Percentiles rank a stretch among this genome's conserved stretches.
Evolutionary conservation across 1,139 yeast species (phyloP).

Genomic region (Protomyces gravidus): DNA sequence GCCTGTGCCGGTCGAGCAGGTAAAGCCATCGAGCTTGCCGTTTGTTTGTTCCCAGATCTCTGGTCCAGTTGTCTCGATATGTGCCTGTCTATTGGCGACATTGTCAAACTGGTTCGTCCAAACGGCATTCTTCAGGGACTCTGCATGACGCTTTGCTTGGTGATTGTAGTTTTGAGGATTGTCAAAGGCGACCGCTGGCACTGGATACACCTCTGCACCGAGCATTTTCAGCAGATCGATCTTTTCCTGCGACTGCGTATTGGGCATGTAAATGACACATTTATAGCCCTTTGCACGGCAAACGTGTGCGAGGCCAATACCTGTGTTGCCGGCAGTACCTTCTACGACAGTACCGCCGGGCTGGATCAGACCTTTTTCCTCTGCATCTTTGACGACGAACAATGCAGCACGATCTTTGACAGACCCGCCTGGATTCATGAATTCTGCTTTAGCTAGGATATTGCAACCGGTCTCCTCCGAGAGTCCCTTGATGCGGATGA

Average conservation of each 20-base stretch:
- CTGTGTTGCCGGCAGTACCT: slow-evolving; percentile 79
- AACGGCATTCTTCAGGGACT: slow-evolving; percentile 64
- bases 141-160: slow-evolving; percentile 80
- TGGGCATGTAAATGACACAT: slow-evolving; percentile 83
- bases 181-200: slow-evolving; percentile 79
- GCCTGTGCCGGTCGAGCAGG: slow-evolving; percentile 88
- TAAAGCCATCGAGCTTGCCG: slow-evolving; percentile 77
- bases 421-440: slow-evolving; percentile 92
- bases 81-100: slow-evolving; percentile 80
- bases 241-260: slow-evolving; percentile 70
- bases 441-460: slow-evolving; percentile 83
- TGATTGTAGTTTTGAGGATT: slow-evolving; percentile 57
- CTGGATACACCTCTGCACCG: slow-evolving; percentile 85
- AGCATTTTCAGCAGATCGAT: slow-evolving; percentile 65
- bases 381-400: slow-evolving; percentile 74
- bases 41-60: slow-evolving; percentile 84
- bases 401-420: slow-evolving; percentile 89
- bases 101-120: slow-evolving; percentile 94
- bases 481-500: slow-evolving; percentile 59
- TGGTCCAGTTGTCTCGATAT: slow-evolving; percentile 87
- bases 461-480: slow-evolving; percentile 65
- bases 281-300: slow-evolving; percentile 79
- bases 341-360: slow-evolving; percentile 72
- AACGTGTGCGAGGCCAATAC: slow-evolving; percentile 84
- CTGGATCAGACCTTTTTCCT: slow-evolving; percentile 57